Evolutionary conservation across 371 early-diverging fungal genomes (phyloP).

Genomic region (Mortierella sp.): DNA sequence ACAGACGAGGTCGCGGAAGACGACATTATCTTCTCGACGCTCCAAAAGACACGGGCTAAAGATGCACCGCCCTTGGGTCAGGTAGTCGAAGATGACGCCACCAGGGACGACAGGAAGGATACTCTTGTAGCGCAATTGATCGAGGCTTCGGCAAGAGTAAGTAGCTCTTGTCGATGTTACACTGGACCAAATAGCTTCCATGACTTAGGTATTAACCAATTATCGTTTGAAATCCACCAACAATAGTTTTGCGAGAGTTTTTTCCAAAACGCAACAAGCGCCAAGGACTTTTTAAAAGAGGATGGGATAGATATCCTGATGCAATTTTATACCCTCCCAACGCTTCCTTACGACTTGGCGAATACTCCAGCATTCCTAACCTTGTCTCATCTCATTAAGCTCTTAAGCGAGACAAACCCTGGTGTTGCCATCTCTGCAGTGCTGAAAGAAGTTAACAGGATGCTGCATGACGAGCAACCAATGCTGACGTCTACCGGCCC

Average conservation of each 20-base stretch:
- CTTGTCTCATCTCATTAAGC: conserved; percentile 78
- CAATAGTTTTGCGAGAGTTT: conserved; percentile 86
- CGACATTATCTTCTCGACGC: conserved; percentile 62
- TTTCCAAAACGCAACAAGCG: conserved; percentile 83
- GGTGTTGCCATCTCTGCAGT: conserved; percentile 60
- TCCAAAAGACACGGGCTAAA: conserved; percentile 38
- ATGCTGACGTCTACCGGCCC: conserved; percentile 25
- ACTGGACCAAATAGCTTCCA: background rate
- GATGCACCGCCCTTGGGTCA: conserved; percentile 43
- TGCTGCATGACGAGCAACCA: conserved; percentile 57
- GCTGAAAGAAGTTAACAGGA: conserved; percentile 63
- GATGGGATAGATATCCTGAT: conserved; percentile 78
- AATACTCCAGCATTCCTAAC: conserved; percentile 76
- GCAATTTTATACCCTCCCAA: conserved; percentile 73
- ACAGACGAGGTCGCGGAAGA: conserved; percentile 57
- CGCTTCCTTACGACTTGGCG: conserved; percentile 84
- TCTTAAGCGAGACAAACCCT: conserved; percentile 77
- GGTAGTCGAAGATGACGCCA: conserved; percentile 53
- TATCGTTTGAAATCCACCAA: background rate
- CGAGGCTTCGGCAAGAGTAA: conserved; percentile 65
- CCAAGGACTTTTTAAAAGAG: conserved; percentile 78
- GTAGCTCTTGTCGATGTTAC: background rate
- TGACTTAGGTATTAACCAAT: background rate
- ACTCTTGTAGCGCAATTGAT: conserved; percentile 61
- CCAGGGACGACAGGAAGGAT: conserved; percentile 69